Base-by-base conservation (phyloP, 305 asterid species). In the Plantago coronopus region DNA sequence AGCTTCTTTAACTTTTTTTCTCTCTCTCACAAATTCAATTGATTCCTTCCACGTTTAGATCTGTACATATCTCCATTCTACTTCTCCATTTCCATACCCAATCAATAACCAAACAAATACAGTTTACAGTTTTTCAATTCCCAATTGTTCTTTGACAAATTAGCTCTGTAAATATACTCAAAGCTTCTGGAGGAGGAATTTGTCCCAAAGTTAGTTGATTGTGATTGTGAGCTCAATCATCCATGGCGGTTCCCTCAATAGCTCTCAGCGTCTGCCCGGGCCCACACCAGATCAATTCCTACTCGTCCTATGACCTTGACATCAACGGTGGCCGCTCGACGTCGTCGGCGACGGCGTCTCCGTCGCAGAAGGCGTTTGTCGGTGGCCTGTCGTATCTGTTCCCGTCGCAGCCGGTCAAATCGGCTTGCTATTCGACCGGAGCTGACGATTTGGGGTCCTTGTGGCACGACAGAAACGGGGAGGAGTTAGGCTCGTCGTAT, bases 311-410 rank as follows among this genome's bases (percentile, higher is more conserved):
- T 69, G 99, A 89, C 61, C 79, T 81, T 31, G 97, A 91, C 65
- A 70, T 82, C 48, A 78, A 64, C 73, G 68, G 75, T 53, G 69
- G 74, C 53, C 87, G 95, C 48, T 71, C 94, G 23, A 45, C 89
- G 62, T 68, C 93, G 57, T 74, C 95, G 64, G 71, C 87, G 8
- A 63, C 94, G 25, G 66, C 97, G 3, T 76, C 91, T 22, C 77
- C 95, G 53, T 81, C 95, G 71, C 86, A 79, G 67, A 91, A 81
- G 40, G 76, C 88, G 14, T 29, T 69, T 2, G 63, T 78, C 10
- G 99, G 99, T 0, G 99, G 99, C 2, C 66, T 93, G 0, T 85
- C 97, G 47, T 74, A 87, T 72, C 43, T 93, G 64, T 83, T 89
- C 19, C 80, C 97, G 2, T 79, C 96, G 58, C 70, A 91, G 9